Base-by-base conservation (phyloP, 73 alveolate species). In the Paramecium pentaurelia region DNA sequence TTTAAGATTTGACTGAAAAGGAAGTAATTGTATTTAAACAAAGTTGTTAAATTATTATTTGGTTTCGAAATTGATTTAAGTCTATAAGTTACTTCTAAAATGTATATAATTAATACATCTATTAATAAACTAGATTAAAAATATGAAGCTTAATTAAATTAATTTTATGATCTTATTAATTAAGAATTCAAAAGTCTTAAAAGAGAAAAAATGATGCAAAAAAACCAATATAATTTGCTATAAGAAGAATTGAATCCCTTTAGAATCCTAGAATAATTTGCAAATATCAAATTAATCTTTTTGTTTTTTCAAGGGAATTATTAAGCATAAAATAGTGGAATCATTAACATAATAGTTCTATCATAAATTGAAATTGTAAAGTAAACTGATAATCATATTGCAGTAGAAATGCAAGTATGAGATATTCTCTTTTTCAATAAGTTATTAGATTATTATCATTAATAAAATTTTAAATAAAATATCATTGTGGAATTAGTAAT, bases 201-300 rank as follows among this genome's bases (percentile, higher is more conserved):
- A 47, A 44, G 30, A 25, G 91, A 80, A 25, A 80, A 80, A 27
- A 25, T 45, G 16, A 25, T 49, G 16, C 12, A 45, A 20, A 80
- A 80, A 44, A 80, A 80, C 16, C 58, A 80, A 80, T 80, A 80
- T 80, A 32, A 1, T 80, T 45, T 80, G 71, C 71, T 25, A 45
- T 45, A 45, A 18, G 58, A 47, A 80, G 54, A 25, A 80, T 80
- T 10, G 75, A 80, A 25, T 22, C 2, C 0, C 58, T 45, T 6
- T 27, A 80, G 3, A 80, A 73, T 73, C 60, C 58, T 34, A 37
- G 8, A n/a, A 36, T 73, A 1, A 18, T 73, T 3, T 73, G 68
- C 12, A 18, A 73, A 73, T 73, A 38, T 12, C 18, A 73, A 73
- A 38, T 38, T 37, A 73, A 73, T 16, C n/a, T 73, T 2, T 73